Evolutionary conservation across 306 rosid genomes (phyloP), one percentile per base, ranked within the genome.

Genomic region (Ormosia emarginata): DNA sequence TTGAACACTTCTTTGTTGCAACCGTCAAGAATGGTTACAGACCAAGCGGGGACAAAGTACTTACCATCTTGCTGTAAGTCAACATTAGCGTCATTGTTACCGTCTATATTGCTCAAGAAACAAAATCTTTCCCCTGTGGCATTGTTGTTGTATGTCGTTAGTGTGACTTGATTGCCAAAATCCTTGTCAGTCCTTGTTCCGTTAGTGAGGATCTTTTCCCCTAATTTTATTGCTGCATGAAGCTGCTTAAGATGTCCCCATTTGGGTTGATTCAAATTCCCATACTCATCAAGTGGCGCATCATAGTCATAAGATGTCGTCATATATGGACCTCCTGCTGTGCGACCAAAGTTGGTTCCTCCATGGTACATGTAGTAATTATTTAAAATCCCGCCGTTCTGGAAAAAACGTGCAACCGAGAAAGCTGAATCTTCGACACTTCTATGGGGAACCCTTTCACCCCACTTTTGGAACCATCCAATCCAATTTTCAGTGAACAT

Each of bases 221-320:
- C 71, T 5, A 43, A 44, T 18, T 41, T 41, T 17, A 67, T 40
- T 33, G 75, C 75, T 29, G 32, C 61, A 58, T 86, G 86, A 4
- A 82, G 77, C 12, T 78, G 75, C n/a, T 68, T 82, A 3, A 86
- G 74, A 77, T 86, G 89, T 12, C 89, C 80, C 86, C 86, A 82
- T 33, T 86, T 86, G 3, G 88, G 85, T 29, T 81, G 76, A 29
- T 79, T 85, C 4, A 43, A n/a, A 74, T 80, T 75, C 30, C 88
- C 88, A 62, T 49, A 85, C 78, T 85, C 85, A 24, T 85, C 85
- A 4, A 85, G 39, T 10, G 88, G 82, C 5, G 88, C 88, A 41
- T 85, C 79, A 11, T 81, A 81, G 1, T 12, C 55, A 13, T 49
- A 49, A 49, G 55, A 49, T 49, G 55, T 49, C 12, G 55, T 49